These are phyloP conservation scores for Carex arenaria DNA, from an alignment of 202 grass and related monocot genomes.

Conservation along the genomic window DNA sequence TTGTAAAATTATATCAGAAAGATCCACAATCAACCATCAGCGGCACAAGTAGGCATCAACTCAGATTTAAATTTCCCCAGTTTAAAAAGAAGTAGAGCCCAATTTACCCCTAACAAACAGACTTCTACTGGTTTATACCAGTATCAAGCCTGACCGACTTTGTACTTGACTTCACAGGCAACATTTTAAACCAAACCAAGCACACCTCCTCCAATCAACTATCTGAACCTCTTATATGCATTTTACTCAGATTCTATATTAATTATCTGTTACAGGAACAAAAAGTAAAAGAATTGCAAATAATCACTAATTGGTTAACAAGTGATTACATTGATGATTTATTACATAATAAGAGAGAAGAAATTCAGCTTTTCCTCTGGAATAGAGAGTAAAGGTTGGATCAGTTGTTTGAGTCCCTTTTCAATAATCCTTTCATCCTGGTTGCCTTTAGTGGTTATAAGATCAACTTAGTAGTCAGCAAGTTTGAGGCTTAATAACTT, in stretches of 20 bases:
- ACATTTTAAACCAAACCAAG: background rate
- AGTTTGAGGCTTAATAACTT: constrained; percentile 11
- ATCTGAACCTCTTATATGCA: background rate
- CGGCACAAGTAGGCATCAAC: background rate
- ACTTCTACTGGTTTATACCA: background rate
- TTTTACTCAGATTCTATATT: background rate
- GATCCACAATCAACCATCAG: background rate
- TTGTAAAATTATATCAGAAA: background rate
- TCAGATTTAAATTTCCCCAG: background rate
- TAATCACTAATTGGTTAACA: background rate
- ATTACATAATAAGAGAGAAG: background rate
- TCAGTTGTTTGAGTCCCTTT: background rate
- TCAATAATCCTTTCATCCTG: background rate
- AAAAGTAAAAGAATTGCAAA: background rate
- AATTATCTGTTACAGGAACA: background rate
- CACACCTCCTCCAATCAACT: background rate
- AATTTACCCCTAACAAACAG: background rate
- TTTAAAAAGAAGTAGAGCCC: background rate
- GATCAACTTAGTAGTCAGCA: background rate
- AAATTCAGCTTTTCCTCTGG: background rate
- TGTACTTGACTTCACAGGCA: background rate
- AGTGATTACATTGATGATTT: background rate
- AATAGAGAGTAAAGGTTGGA: background rate
- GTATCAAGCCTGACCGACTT: background rate
- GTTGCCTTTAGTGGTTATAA: background rate